Conservation (phyloP, 2,329 filamentous ascomycete species). For the Fusarium decemcellulare region DNA sequence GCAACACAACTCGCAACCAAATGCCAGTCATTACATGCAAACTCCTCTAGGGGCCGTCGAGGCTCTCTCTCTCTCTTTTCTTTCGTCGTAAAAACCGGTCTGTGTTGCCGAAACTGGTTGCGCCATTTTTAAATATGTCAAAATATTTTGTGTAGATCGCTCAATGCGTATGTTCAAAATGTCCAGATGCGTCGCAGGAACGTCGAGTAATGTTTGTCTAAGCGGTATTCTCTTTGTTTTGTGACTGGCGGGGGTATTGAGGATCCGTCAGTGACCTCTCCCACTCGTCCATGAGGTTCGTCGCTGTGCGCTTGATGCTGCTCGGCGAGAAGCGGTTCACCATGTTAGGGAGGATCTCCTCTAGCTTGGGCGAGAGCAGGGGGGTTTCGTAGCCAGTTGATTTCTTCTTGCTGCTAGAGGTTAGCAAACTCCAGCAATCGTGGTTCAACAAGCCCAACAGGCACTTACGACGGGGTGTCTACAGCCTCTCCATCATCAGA, state of each 20-base stretch:
- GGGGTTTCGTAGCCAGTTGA: conserved; percentile 49
- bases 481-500: conserved; percentile 64
- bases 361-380: conserved; percentile 60
- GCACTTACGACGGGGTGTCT: conserved; percentile 64
- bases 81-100: conserved; percentile 40
- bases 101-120: conserved; percentile 40
- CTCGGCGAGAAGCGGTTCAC: conserved; percentile 80
- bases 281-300: conserved; percentile 90
- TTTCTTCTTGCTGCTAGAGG: conserved; percentile 50
- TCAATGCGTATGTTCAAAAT: conserved; percentile 39
- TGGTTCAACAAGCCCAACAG: conserved; percentile 11
- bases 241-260: conserved; percentile 42
- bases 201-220: conserved; percentile 27
- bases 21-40: conserved; percentile 32
- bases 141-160: conserved; percentile 30
- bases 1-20: conserved; percentile 20
- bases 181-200: conserved; percentile 33
- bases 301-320: conserved; percentile 86
- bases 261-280: conserved; percentile 71
- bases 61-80: conserved; percentile 28
- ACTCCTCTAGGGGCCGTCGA: conserved; percentile 29
- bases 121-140: conserved; percentile 23
- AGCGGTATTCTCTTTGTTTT: conserved; percentile 52
- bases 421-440: conserved; percentile 20
- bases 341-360: conserved; percentile 76